Evolutionary conservation across 108 stramenopile genomes (phyloP), one percentile per base, ranked within the genome.

Genomic region (Cyclotella atomus): DNA sequence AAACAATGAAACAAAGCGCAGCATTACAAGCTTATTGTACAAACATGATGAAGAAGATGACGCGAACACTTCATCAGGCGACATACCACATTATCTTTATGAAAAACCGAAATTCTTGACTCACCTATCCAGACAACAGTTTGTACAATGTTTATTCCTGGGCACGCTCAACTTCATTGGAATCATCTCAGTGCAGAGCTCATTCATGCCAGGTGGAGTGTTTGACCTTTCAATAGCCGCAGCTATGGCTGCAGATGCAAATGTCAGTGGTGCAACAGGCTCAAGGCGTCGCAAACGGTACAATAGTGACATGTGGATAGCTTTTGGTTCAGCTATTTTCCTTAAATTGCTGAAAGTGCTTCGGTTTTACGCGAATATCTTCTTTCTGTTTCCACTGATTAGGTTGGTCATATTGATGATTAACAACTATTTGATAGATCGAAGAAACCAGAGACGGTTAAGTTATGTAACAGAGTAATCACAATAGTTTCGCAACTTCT

Each of bases 91-190:
- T 27, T 89, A 83, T 70, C 49, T 91, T 49, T 73, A 71, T 28
- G 91, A 94, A 83, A 70, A 60, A 38, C 79, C 60, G 15, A 76
- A 73, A 47, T 34, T 66, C 16, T 83, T 95, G 34, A 91, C 94
- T 8, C 65, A 75, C 14, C 74, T 95, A 21, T 54, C 80, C 1
- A 46, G 36, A 19, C 75, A 76, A 9, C 88, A 92, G 52, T 92
- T 95, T 68, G 57, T 77, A 15, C 76, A 76, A 24, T 95, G 94
- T 73, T 63, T 85, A 0, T 14, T 83, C 15, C 45, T 92, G 21
- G 89, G 88, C 21, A 47, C 76, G 0, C 71, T 95, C 8, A 95
- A 95, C 61, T 87, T 78, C 59, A 45, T 91, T 49, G 94, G 94
- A 12, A 88, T 95, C 27, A 56, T 86, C 21, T 89, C 86, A 88